A percentile compares a stretch with the other conserved stretches of the same genome.
These are phyloP conservation scores for Beauveria bassiana DNA, from an alignment of 2,329 filamentous ascomycete genomes.

Conservation along the genomic window DNA sequence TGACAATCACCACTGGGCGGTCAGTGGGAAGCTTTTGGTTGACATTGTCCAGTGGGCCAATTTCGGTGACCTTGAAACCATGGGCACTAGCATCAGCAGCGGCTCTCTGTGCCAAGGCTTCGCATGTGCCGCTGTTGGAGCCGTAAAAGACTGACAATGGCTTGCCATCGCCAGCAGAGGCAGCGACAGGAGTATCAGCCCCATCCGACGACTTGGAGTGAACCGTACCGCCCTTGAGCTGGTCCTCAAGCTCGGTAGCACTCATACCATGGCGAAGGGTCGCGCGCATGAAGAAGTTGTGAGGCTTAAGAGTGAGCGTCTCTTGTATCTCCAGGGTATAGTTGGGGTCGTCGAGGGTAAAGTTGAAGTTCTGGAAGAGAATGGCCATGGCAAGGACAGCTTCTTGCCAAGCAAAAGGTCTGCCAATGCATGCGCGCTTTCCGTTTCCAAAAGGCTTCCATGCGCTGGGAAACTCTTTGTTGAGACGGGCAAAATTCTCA, in stretches of 20 bases:
- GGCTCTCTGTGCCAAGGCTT: slow-evolving; percentile 57
- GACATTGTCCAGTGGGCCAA: slow-evolving; percentile 54
- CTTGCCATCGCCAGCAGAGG: slow-evolving; percentile 21
- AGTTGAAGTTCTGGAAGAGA: slow-evolving; percentile 64
- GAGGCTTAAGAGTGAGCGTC: slow-evolving; percentile 55
- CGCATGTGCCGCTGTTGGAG: slow-evolving; percentile 68
- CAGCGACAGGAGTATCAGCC: slow-evolving; percentile 2
- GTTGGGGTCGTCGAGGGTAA: slow-evolving; percentile 51
- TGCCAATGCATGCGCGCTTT: slow-evolving; percentile 61
- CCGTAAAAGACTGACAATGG: slow-evolving; percentile 63
- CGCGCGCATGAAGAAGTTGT: slow-evolving; percentile 55
- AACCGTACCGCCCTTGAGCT: slow-evolving; percentile 26
- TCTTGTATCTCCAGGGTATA: slow-evolving; percentile 50
- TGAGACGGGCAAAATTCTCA: slow-evolving; percentile 53
- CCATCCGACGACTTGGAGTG: slow-evolving; percentile 14
- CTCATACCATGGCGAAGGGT: slow-evolving; percentile 41
- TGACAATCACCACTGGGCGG: slow-evolving; percentile 58
- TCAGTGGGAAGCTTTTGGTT: slow-evolving; percentile 51
- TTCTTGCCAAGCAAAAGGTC: slow-evolving; percentile 71
- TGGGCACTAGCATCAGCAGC: slow-evolving; percentile 49
- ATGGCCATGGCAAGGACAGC: slow-evolving; percentile 53
- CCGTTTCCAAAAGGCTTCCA: slow-evolving; percentile 75
- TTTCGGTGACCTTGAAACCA: slow-evolving; percentile 48
- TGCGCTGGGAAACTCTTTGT: slow-evolving; percentile 51
- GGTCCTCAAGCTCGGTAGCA: slow-evolving; percentile 38